Conservation (phyloP, 148 eudicot genomes). For the Fagopyrum esculentum region DNA sequence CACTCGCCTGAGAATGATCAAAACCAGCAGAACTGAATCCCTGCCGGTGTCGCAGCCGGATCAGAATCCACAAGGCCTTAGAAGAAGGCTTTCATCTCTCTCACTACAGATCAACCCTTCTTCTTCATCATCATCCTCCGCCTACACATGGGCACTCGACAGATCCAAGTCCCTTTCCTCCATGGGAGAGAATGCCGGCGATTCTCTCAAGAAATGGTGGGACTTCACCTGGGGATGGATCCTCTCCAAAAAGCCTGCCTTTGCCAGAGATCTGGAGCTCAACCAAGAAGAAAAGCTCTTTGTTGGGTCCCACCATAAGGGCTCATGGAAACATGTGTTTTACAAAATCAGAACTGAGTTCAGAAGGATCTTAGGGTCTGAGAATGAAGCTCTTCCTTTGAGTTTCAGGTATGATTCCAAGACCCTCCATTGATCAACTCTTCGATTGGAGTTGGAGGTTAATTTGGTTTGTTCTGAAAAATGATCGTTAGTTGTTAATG, state of each 20-base stretch:
- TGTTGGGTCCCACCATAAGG: conserved; percentile 49
- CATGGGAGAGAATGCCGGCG: conserved; percentile 39
- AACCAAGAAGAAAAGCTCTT: conserved; percentile 56
- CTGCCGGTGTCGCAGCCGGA: conserved; percentile 40
- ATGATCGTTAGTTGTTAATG: background rate
- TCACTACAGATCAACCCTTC: conserved; percentile 39
- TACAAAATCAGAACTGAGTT: conserved; percentile 52
- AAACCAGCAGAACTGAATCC: conserved; percentile 2
- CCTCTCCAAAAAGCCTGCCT: conserved; percentile 54
- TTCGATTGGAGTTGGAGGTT: background rate
- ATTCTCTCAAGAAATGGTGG: conserved; percentile 72
- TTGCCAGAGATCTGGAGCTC: conserved; percentile 78
- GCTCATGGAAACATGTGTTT: conserved; percentile 59
- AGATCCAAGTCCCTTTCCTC: conserved; percentile 55
- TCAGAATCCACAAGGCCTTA: conserved; percentile 18
- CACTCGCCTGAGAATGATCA: background rate
- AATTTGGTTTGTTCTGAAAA: background rate
- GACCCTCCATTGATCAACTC: background rate
- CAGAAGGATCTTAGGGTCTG: conserved; percentile 36
- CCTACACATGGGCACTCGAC: conserved; percentile 34
- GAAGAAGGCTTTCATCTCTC: conserved; percentile 49
- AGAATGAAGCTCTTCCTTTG: conserved; percentile 57
- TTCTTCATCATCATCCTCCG: conserved; percentile 17
- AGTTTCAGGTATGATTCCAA: conserved; percentile 36
- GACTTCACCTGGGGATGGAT: conserved; percentile 62